Evolutionary conservation across 2,329 filamentous ascomycete genomes (phyloP).

Genomic region (Xylaria sp.): DNA sequence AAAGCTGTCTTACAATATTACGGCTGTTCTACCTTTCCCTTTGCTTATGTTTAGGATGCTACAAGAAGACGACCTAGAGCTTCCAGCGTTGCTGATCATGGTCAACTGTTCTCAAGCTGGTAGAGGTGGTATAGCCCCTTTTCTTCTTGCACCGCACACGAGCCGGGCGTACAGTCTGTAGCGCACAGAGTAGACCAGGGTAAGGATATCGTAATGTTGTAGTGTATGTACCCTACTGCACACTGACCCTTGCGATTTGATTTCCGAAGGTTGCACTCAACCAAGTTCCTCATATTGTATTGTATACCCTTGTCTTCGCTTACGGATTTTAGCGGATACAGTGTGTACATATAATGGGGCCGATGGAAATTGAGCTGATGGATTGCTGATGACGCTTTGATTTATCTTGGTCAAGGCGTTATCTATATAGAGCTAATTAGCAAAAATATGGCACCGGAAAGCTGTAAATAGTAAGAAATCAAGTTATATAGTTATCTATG

Average conservation of each 20-base stretch:
- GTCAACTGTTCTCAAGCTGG: not conserved
- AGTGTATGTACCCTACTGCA: constrained; percentile 3
- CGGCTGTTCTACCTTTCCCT: constrained; percentile 18
- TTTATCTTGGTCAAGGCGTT: not conserved
- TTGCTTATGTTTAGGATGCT: not conserved
- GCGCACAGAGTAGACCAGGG: constrained; percentile 26
- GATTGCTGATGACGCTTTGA: not conserved
- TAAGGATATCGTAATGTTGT: constrained; percentile 5
- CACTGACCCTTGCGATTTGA: constrained; percentile 37
- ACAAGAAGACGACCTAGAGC: not conserved
- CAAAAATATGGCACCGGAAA: not conserved
- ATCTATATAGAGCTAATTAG: constrained; percentile 3
- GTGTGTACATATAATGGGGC: not conserved
- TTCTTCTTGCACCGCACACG: constrained; percentile 9
- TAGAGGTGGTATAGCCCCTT: constrained; percentile 15
- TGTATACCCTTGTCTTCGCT: constrained; percentile 33
- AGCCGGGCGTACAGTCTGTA: constrained; percentile 11
- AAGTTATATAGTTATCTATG: not conserved
- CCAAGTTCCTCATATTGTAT: constrained; percentile 28
- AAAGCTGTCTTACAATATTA: constrained; percentile 33
- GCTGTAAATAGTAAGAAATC: not conserved
- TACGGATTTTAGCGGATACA: constrained; percentile 20
- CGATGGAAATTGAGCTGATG: constrained; percentile 5
- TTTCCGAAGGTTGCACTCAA: constrained; percentile 39
- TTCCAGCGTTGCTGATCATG: not conserved